Base-by-base conservation (phyloP, 2,329 filamentous ascomycete species). In the Aureobasidium sp. region DNA sequence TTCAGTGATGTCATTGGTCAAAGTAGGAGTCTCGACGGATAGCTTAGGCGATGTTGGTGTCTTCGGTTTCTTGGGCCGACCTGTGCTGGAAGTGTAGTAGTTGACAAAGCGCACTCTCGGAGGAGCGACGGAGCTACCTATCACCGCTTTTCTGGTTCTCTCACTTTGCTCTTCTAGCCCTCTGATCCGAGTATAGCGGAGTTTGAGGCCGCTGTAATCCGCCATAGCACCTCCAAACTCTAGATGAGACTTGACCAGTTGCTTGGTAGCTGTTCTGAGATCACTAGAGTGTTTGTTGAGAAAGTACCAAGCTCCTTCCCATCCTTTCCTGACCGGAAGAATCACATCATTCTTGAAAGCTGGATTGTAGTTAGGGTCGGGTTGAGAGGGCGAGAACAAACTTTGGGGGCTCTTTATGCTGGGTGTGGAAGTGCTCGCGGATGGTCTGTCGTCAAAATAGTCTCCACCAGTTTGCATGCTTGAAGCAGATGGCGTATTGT, bases 61-160 rank as follows among this genome's bases (percentile, higher is more conserved):
- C 61, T 75, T 75, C 6, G 72, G 70, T 64, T 74, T 75, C 67
- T 78, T 91, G 2, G 81, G 79, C 61, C 84, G 79, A 3, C 91
- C 91, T 10, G 87, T 87, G 65, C 88, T 91, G n/a, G 88, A 82
- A 1, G 91, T 95, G 70, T 93, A 96, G 71, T 95, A 96, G 69
- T 96, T 96, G 61, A 90, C 79, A 67, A 96, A 96, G 17, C 90
- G 81, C 11, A 94, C 82, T 57, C 86, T 78, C 2, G 77, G 75
- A 1, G 75, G 75, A 57, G 61, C 51, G 13, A 60, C 60, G 17
- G 60, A 63, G 15, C 59, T 62, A 15, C 60, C 51, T 1, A 69
- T 72, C 45, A 65, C 69, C 43, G 78, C 75, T 23, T 64, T 63
- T 19, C 71, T 66, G 8, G 70, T 64, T 10, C 59, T 60, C 15